Evolutionary conservation across 805 yeast genomes (phyloP).

Genomic region (Candida succiphila): DNA sequence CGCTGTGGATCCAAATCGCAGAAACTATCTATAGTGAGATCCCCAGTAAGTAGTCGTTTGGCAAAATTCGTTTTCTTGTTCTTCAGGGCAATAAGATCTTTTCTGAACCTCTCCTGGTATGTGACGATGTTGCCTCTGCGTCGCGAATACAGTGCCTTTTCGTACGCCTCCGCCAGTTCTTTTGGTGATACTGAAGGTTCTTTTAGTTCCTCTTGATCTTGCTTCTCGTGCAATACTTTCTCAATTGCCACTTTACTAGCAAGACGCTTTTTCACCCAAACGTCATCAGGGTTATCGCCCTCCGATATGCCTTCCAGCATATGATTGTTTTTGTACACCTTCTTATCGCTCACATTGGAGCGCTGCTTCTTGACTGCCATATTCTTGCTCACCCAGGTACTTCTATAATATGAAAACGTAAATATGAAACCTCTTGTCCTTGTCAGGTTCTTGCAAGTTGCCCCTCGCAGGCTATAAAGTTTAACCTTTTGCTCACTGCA

Average conservation of each 20-base stretch:
- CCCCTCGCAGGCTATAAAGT: no score
- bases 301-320: conserved; percentile 2
- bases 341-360: not conserved
- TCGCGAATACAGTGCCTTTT: conserved; percentile 10
- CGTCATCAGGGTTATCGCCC: conserved; percentile 16
- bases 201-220: not conserved
- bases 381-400: no score
- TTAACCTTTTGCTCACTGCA: no score
- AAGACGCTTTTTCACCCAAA: conserved; percentile 16
- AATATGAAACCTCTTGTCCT: no score
- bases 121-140: conserved; percentile 8
- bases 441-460: no score
- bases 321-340: not conserved
- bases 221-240: conserved; percentile 5
- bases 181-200: not conserved
- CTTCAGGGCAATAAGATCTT: conserved; percentile 21
- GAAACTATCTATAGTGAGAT: conserved; percentile 13
- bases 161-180: conserved; percentile 13
- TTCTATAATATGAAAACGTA: no score
- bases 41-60: conserved; percentile 2
- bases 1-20: conserved; percentile 9
- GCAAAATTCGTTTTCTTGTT: conserved; percentile 17
- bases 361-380: no score
- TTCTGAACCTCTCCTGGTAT: conserved; percentile 19
- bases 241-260: conserved; percentile 15